phyloP scores from a whole-genome alignment of 2,329 filamentous ascomycete species.

The Chaetothyriales sp. region DNA sequence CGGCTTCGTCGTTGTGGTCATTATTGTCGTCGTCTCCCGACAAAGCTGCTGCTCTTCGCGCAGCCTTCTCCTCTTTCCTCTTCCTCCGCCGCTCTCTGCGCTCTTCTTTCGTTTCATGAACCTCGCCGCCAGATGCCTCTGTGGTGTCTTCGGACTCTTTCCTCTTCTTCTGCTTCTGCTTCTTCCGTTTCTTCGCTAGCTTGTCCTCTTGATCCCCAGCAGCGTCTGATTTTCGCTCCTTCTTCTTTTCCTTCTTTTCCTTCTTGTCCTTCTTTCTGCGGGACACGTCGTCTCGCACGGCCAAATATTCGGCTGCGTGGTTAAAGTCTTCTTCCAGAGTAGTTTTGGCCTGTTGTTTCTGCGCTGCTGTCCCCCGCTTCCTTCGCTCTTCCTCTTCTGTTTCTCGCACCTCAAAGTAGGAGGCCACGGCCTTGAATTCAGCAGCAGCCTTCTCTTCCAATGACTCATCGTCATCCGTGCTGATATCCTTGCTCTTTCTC shows the following conservation, averaged over 20 bases:
- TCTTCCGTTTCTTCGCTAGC: slow-evolving; percentile 2
- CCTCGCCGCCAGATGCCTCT: slow-evolving; percentile 11
- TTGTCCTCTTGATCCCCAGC: neutral
- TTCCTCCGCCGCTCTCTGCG: slow-evolving; percentile 10
- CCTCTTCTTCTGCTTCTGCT: slow-evolving; percentile 5
- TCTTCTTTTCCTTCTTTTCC: neutral
- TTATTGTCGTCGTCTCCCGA: slow-evolving; percentile 1
- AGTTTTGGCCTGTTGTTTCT: neutral
- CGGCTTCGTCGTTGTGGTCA: neutral
- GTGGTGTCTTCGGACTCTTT: neutral
- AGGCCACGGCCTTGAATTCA: neutral
- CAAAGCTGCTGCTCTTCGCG: neutral
- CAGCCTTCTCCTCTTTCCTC: slow-evolving; percentile 10
- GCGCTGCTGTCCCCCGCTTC: neutral
- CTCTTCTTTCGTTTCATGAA: slow-evolving; percentile 14
- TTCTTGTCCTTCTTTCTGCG: neutral
- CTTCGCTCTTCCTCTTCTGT: neutral
- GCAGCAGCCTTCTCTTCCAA: neutral
- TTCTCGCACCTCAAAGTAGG: neutral
- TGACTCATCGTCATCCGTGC: neutral
- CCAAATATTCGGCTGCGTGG: neutral
- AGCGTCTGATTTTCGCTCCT: neutral
- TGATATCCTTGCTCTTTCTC: slow-evolving; percentile 14
- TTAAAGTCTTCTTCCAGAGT: neutral
- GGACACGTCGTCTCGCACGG: neutral